Evolutionary conservation across 1,284 basidiomycete genomes (phyloP).

Genomic region (Pseudozyma hubeiensis): DNA sequence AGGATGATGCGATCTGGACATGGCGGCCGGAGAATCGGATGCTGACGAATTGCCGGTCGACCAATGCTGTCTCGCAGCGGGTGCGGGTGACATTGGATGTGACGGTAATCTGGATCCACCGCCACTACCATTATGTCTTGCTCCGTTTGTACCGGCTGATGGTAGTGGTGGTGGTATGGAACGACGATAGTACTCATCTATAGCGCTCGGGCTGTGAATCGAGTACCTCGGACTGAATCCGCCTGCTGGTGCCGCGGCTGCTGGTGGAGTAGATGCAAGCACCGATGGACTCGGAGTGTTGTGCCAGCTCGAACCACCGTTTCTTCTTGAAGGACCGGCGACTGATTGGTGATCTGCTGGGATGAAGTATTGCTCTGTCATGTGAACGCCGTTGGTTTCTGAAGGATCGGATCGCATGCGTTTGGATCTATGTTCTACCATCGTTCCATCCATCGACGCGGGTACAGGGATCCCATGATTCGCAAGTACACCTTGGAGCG

Average conservation of each 20-base stretch:
- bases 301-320: conserved; percentile 6
- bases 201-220: background rate
- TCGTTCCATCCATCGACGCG: background rate
- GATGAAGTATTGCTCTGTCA: conserved; percentile 18
- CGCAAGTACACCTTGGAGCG: conserved; percentile 22
- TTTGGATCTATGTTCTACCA: background rate
- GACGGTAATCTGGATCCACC: no score
- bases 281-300: conserved; percentile 20
- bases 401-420: background rate
- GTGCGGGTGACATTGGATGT: background rate
- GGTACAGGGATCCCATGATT: conserved; percentile 25
- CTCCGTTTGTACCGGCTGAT: no score
- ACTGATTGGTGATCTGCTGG: background rate
- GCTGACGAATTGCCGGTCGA: no score
- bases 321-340: background rate
- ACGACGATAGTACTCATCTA: background rate
- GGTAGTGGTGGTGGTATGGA: background rate
- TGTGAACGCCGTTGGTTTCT: conserved; percentile 7
- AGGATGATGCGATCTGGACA: no score
- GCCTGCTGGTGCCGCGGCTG: conserved; percentile 14
- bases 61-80: no score
- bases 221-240: conserved; percentile 12
- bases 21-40: no score
- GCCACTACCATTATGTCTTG: no score
- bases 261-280: conserved; percentile 11